These are phyloP conservation scores for Botrytis cinerea DNA, from an alignment of 2,329 filamentous ascomycete species.

Conservation along the genomic window DNA sequence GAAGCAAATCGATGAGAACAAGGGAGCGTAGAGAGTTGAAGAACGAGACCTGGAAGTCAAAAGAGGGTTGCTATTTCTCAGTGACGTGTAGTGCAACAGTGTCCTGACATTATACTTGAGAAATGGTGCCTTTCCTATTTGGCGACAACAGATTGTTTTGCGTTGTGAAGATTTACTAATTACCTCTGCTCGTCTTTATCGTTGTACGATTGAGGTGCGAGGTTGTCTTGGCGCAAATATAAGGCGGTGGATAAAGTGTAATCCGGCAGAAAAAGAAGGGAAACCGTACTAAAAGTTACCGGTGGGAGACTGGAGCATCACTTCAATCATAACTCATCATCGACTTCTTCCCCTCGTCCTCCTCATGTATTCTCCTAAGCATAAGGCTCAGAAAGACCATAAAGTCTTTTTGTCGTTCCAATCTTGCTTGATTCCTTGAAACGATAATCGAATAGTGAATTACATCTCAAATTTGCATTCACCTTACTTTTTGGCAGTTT, in stretches of 20 bases:
- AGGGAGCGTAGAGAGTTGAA: neutral
- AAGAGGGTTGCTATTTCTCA: neutral
- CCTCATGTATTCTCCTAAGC: constrained; percentile 24
- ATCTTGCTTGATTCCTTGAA: constrained; percentile 24
- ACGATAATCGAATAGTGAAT: constrained; percentile 15
- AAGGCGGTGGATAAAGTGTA: neutral
- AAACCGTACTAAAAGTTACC: neutral
- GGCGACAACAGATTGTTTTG: neutral
- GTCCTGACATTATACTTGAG: neutral
- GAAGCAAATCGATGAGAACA: neutral
- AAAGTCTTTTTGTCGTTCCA: constrained; percentile 20
- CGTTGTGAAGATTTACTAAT: neutral
- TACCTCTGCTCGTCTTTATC: neutral
- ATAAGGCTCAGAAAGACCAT: constrained; percentile 20
- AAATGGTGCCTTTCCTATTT: neutral
- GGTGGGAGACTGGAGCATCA: constrained; percentile 2
- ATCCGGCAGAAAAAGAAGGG: constrained; percentile 6
- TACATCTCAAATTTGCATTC: constrained; percentile 12
- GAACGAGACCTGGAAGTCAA: neutral
- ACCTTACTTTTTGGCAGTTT: neutral
- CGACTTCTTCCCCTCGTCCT: neutral
- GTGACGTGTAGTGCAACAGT: neutral
- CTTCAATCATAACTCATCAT: constrained; percentile 15
- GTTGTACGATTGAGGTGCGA: neutral
- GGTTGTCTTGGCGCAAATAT: neutral